Conservation (phyloP, 2,329 filamentous ascomycete species). For the Diplodia scrobiculata region DNA sequence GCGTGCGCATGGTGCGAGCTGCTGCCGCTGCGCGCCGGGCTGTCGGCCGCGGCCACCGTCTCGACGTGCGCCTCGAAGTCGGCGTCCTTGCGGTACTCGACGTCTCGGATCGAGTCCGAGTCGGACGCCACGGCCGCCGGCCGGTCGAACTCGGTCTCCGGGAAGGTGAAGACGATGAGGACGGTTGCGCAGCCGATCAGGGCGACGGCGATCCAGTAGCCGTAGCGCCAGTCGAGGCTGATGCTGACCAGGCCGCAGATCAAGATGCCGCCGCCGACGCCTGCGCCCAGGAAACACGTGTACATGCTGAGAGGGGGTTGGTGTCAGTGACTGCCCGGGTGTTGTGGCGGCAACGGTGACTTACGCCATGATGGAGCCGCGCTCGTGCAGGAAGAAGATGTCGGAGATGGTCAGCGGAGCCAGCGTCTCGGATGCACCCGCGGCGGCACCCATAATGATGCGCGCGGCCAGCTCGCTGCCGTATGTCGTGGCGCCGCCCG, state of each 20-base stretch:
- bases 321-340: background rate
- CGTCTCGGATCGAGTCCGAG: conserved; percentile 4
- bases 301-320: conserved; percentile 32
- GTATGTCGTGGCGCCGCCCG: conserved; percentile 33
- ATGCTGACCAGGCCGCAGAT: conserved; percentile 53
- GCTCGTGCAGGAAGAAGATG: conserved; percentile 61
- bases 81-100: background rate
- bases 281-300: conserved; percentile 36
- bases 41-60: conserved; percentile 18
- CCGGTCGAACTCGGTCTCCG: conserved; percentile 57
- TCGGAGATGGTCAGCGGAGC: conserved; percentile 58
- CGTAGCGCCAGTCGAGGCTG: conserved; percentile 53
- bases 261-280: conserved; percentile 40
- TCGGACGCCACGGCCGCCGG: conserved; percentile 26
- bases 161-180: conserved; percentile 57
- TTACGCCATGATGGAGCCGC: conserved; percentile 56
- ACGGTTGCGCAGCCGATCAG: conserved; percentile 54
- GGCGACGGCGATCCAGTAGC: conserved; percentile 57
- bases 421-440: conserved; percentile 56
- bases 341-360: conserved; percentile 30
- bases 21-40: background rate
- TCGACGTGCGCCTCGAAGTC: conserved; percentile 29
- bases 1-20: background rate
- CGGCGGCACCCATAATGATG: conserved; percentile 57
- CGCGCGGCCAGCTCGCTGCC: conserved; percentile 47